Base-by-base conservation (phyloP, 139 green algal genomes). In the Chlamydomonas urium region DNA sequence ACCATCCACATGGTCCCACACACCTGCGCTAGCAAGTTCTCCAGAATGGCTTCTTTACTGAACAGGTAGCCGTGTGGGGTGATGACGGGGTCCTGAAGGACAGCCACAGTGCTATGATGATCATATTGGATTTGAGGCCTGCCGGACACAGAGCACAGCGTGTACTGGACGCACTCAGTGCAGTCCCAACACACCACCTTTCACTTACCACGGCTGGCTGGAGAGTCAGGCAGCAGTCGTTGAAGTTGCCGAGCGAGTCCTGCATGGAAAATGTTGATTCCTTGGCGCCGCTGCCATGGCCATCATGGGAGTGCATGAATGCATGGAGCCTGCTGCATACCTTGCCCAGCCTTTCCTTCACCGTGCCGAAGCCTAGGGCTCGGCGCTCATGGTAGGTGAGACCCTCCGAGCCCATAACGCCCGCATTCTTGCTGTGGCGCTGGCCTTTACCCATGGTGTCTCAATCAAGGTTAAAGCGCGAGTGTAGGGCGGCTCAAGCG, bases 361-460 rank as follows among this genome's bases (percentile, higher is more conserved):
- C 82, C 2, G 90, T 97, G 28, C 93, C 93, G 58, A 87, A 96
- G 14, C 93, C 92, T 28, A 97, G 74, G 0, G 82, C 85, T n/a
- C 81, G 82, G 0, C 75, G 75, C 72, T 98, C 93, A 33, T 82
- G 67, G 73, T 98, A 97, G 0, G 88, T 93, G 5, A 95, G 71
- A 29, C 74, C 80, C 72, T 98, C 93, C 0, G 70, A 74, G 36
- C 92, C 92, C 87, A 96, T 96, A 24, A 82, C 83, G 1, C 93
- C 93, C 14, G 93, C 93, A 93, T 98, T 97, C 59, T 98, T 97
- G 70, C 76, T 89, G 73, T 97, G 93, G 3, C 87, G 67, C 24
- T 81, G 79, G 2, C 89, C 87, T 33, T 75, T 71, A 19, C 88
- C 88, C 81, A 89, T 94, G 10, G 4, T 67, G 42, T 17, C 42